Percentiles rank a stretch among this genome's conserved stretches.
Evolutionary conservation across 768 basidiomycete species (phyloP).

Genomic region (Leccinum uliginosum): DNA sequence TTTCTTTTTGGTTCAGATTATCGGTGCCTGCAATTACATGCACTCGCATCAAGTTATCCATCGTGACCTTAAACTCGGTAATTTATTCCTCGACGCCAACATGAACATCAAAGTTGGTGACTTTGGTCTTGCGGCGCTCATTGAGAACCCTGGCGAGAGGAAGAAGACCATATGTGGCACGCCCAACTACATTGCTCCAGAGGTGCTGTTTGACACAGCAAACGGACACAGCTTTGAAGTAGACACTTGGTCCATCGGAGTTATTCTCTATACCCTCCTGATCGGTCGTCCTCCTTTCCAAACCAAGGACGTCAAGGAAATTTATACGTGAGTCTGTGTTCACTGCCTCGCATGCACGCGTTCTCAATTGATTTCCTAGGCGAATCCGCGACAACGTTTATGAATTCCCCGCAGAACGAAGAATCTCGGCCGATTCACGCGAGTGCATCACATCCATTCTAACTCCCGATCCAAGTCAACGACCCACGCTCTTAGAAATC

Average conservation of each 20-base stretch:
- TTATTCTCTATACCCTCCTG: constrained; percentile 92
- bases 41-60: constrained; percentile 96
- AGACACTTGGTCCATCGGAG: constrained; percentile 96
- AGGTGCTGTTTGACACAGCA: constrained; percentile 92
- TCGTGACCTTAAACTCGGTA: constrained; percentile 94
- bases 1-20: constrained; percentile 90
- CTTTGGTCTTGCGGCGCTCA: constrained; percentile 94
- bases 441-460: constrained; percentile 82
- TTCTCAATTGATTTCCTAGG: constrained; percentile 35
- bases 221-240: constrained; percentile 99
- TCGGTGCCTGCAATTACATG: constrained; percentile 97
- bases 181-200: constrained; percentile 98
- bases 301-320: constrained; percentile 95
- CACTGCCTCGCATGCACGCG: not conserved
- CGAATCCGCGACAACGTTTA: constrained; percentile 94
- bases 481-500: constrained; percentile 83
- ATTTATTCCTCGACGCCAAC: constrained; percentile 83
- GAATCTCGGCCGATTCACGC: constrained; percentile 66
- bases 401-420: constrained; percentile 78
- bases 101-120: constrained; percentile 98
- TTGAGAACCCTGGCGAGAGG: constrained; percentile 92
- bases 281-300: constrained; percentile 98
- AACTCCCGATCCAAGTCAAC: constrained; percentile 74
- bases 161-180: constrained; percentile 99
- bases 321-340: constrained; percentile 70